Conservation (phyloP, 2,329 filamentous ascomycete species). For the Albophoma yamanashiensis region DNA sequence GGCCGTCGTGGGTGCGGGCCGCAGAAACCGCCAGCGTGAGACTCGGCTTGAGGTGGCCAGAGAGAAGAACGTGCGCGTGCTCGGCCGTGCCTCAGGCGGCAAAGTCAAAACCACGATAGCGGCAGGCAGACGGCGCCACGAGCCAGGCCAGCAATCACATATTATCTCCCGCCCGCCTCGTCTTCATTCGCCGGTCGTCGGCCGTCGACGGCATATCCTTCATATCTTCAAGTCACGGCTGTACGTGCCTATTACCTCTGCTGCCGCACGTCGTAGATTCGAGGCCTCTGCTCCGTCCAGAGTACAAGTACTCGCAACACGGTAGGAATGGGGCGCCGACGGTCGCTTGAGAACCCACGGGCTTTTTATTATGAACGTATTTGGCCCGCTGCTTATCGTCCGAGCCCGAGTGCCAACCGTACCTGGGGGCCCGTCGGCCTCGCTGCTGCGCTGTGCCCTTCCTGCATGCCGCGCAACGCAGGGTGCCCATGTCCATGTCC, state of each 20-base stretch:
- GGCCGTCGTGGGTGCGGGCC: neutral
- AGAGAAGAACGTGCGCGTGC: neutral
- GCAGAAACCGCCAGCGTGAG: neutral
- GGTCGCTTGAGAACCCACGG: neutral
- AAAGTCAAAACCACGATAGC: neutral
- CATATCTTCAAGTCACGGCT: neutral
- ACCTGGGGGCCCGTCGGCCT: neutral
- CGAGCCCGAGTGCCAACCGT: neutral
- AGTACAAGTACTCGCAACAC: neutral
- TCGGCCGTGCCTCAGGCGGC: neutral
- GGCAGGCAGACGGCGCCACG: neutral
- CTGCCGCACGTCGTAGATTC: neutral
- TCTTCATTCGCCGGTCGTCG: neutral
- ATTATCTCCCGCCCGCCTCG: neutral
- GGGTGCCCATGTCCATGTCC: neutral
- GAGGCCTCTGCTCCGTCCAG: neutral
- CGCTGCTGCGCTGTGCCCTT: neutral
- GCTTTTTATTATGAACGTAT: neutral
- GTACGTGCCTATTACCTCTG: neutral
- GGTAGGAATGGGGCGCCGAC: neutral
- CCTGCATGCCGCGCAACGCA: neutral
- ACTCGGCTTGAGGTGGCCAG: neutral
- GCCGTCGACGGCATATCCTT: neutral
- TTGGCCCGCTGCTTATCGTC: neutral
- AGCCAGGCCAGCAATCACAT: neutral